Evolutionary conservation across 169 alveolate species (phyloP).

Genomic region (Sarcocystis neurona): DNA sequence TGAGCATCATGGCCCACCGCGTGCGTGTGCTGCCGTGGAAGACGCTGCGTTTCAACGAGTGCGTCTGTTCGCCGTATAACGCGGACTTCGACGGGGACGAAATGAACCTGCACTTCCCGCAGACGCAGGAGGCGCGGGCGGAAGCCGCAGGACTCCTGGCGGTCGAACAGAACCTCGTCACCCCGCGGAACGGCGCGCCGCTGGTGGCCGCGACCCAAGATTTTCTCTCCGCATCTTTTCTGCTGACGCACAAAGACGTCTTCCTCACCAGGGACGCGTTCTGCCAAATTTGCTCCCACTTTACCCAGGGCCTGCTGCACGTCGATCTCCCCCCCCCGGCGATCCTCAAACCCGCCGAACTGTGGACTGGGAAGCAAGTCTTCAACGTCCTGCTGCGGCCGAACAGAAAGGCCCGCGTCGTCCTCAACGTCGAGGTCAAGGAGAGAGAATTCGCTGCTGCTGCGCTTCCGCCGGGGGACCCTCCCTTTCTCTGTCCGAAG

Average conservation of each 20-base stretch:
- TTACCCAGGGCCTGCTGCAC: constrained; percentile 86
- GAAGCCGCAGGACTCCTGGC: constrained; percentile 88
- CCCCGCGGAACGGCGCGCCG: constrained; percentile 98
- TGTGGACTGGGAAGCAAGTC: constrained; percentile 99
- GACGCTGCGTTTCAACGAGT: constrained; percentile 96
- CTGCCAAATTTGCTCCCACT: constrained; percentile 89
- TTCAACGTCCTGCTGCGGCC: constrained; percentile 92
- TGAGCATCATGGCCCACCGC: constrained; percentile 97
- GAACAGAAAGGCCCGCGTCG: constrained; percentile 75
- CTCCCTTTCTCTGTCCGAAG: constrained; percentile 76
- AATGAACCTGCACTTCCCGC: constrained; percentile 99
- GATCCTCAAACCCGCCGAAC: constrained; percentile 91
- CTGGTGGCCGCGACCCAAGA: constrained; percentile 95
- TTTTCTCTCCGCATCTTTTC: constrained; percentile 88
- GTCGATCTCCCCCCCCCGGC: constrained; percentile 92
- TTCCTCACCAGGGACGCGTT: constrained; percentile 91
- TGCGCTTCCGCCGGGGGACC: neutral
- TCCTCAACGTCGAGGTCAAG: constrained; percentile 65
- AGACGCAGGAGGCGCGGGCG: constrained; percentile 94
- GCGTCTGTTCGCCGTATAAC: constrained; percentile 98
- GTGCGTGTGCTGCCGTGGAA: constrained; percentile 94
- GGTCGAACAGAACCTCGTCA: constrained; percentile 91
- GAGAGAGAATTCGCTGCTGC: constrained; percentile 53
- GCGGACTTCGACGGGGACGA: constrained; percentile 99
- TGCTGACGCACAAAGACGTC: constrained; percentile 94